Percentiles rank a stretch among this genome's conserved stretches.
Evolutionary conservation across 1,284 basidiomycete species (phyloP).

Genomic region (Ustilago trichophora): DNA sequence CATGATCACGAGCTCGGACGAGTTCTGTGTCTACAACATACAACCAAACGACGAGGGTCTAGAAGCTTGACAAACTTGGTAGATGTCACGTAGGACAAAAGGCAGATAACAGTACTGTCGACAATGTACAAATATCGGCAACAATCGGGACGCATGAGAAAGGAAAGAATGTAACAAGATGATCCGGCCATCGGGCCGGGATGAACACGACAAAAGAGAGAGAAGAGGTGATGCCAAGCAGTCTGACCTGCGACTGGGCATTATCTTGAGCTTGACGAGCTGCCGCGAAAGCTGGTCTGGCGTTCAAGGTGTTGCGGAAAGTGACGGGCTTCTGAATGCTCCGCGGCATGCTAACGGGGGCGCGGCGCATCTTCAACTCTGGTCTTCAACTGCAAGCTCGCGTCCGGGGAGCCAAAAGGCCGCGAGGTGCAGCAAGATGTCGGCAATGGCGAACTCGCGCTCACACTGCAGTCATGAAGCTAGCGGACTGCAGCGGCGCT

Average conservation of each 20-base stretch:
- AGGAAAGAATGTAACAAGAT: not conserved
- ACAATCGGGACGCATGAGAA: not conserved
- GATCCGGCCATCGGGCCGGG: slow-evolving; percentile 6
- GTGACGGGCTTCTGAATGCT: slow-evolving; percentile 5
- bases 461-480: slow-evolving; percentile 49
- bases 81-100: not conserved
- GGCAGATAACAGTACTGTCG: slow-evolving; percentile 1
- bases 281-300: not conserved
- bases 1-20: too few relatives aligned
- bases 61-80: too few relatives aligned
- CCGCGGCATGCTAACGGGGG: slow-evolving; percentile 26
- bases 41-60: too few relatives aligned
- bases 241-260: slow-evolving; percentile 21
- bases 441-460: slow-evolving; percentile 6
- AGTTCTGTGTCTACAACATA: too few relatives aligned
- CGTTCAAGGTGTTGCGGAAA: not conserved
- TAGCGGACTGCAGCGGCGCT: slow-evolving; percentile 49
- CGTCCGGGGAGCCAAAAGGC: not conserved
- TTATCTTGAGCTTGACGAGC: not conserved
- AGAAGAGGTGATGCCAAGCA: slow-evolving; percentile 10
- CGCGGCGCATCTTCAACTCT: slow-evolving; percentile 12
- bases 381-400: not conserved
- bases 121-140: slow-evolving; percentile 18
- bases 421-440: not conserved
- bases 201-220: not conserved